Base-by-base conservation (phyloP, 805 yeast species). In the Wickerhamomyces sydowiorum region DNA sequence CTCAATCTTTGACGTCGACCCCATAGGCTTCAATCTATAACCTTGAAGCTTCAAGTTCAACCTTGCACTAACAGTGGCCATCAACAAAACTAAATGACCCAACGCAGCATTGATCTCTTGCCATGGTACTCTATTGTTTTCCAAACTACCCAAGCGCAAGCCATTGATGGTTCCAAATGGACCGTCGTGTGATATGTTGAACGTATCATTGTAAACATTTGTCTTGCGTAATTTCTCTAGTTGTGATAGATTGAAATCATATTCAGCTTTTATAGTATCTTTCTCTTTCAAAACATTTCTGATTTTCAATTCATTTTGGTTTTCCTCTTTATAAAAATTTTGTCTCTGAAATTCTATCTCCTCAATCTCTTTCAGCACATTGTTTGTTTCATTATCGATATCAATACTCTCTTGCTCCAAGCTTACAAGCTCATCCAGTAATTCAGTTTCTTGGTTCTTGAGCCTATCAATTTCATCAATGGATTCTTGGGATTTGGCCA, bases 91-190 rank as follows among this genome's bases (percentile, higher is more conserved):
- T 2, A 90, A 65, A 50, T 90, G 96, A 0, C 98, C 98, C 52
- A 90, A 64, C 0, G 95, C 96, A 2, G 95, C 93, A 57, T 89
- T 90, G 34, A 88, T 82, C 53, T 90, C 98, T 41, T 86, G 78
- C 95, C 96, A 88, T 2, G 95, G 83, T 0, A 90, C 86, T 45
- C 72, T 75, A 40, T 66, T 61, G 7, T 70, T 74, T 32, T 75
- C 77, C 37, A 78, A 60, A 13, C 79, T 69, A 0, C 98, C 98
- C n/a, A 91, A 59, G 43, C 96, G 64, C 21, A 87, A 69, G 0
- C 90, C 91, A 61, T 90, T 90, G 25, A 90, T 91, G 1, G 93
- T 82, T 0, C 95, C 96, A 63, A 86, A 87, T 27, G 77, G 76
- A 5, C 91, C 93, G 47, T 86, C 87, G 48, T 82, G 85, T 2